Evolutionary conservation across 164 flowering plant genomes (phyloP).

Genomic region (Vitis amurensis): DNA sequence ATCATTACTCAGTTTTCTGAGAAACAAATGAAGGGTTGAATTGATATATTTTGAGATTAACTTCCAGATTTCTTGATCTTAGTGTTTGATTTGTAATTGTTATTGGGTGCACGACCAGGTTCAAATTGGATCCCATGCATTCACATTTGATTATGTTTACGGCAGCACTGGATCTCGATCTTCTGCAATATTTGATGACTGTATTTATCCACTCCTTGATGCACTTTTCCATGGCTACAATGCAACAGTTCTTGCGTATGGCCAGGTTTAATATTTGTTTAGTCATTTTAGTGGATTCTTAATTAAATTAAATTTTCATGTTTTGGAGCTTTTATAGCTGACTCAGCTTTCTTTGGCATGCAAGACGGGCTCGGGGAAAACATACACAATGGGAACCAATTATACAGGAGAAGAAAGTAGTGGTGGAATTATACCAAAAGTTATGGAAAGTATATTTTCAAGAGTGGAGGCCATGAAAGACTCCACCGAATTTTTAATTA

Average conservation of each 20-base stretch:
- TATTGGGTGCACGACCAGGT: constrained; percentile 44
- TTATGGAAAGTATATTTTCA: constrained; percentile 74
- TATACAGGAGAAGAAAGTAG: constrained; percentile 61
- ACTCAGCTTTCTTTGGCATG: constrained; percentile 1
- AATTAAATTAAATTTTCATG: not conserved
- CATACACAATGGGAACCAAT: constrained; percentile 96
- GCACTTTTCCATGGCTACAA: constrained; percentile 86
- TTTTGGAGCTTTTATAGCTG: not conserved
- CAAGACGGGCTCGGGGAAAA: constrained; percentile 98
- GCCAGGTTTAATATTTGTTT: constrained; percentile 55
- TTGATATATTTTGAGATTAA: no score
- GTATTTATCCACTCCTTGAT: constrained; percentile 86
- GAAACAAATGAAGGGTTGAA: no score
- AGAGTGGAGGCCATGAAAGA: constrained; percentile 51
- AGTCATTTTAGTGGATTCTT: not conserved
- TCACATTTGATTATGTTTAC: constrained; percentile 83
- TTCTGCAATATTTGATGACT: constrained; percentile 50
- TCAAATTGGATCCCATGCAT: constrained; percentile 85
- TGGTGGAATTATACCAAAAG: constrained; percentile 78
- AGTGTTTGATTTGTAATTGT: not conserved
- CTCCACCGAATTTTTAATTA: constrained; percentile 61
- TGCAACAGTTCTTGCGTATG: constrained; percentile 96
- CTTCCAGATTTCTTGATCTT: no score
- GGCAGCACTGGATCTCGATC: constrained; percentile 55
- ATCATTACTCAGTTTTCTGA: no score